A percentile compares a stretch with the other conserved stretches of the same genome.
Conservation (phyloP, 2,329 filamentous ascomycete genomes). For the Pseudogymnoascus sp. region DNA sequence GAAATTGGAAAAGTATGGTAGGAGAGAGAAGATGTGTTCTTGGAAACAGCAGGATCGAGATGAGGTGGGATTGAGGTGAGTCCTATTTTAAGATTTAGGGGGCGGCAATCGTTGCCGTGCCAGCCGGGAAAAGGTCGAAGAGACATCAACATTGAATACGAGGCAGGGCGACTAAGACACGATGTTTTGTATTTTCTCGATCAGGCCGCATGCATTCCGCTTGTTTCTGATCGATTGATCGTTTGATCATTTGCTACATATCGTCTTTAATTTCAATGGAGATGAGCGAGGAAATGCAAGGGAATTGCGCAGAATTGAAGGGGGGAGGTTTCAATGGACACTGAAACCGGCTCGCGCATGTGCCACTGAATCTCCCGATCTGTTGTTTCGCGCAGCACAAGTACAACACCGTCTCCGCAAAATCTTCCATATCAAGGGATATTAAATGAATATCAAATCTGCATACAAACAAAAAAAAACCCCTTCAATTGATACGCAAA, state of each 20-base stretch:
- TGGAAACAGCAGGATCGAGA: neutral
- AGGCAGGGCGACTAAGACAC: neutral
- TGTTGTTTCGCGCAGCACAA: neutral
- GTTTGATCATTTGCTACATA: neutral
- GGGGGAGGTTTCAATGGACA: neutral
- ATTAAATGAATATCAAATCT: neutral
- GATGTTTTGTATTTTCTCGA: neutral
- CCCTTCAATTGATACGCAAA: neutral
- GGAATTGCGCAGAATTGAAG: neutral
- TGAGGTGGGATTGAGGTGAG: neutral
- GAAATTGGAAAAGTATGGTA: neutral
- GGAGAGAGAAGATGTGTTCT: neutral
- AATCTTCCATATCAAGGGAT: neutral
- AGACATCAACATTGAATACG: neutral
- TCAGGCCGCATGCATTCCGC: neutral
- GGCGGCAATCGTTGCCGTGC: neutral
- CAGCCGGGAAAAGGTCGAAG: neutral
- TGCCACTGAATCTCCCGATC: neutral
- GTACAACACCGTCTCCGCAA: neutral
- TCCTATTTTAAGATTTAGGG: constrained; percentile 7
- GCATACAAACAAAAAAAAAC: neutral
- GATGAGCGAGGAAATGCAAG: neutral
- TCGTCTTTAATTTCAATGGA: neutral
- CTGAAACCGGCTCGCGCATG: neutral
- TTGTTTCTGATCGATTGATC: neutral